Evolutionary conservation across 768 basidiomycete species (phyloP).

Genomic region (Tephrocybe sp.): DNA sequence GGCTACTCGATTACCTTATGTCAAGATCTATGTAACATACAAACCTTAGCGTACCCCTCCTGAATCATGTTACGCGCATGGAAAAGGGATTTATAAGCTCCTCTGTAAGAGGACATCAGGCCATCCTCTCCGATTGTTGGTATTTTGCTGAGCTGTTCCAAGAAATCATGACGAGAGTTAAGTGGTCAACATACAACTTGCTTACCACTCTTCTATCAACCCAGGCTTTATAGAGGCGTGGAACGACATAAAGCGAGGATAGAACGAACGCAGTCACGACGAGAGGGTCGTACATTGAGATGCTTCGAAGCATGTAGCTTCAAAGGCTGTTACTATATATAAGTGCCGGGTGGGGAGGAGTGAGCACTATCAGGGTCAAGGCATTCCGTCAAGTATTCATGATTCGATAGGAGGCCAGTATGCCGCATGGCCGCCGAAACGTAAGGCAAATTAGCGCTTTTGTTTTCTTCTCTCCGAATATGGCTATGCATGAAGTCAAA

Average conservation of each 20-base stretch:
- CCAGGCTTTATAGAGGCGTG: constrained; percentile 8
- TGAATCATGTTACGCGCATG: constrained; percentile 15
- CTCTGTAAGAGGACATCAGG: constrained; percentile 15
- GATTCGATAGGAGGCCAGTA: not conserved
- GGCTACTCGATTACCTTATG: not conserved
- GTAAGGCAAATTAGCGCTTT: not conserved
- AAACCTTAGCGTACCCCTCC: constrained; percentile 19
- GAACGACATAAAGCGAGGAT: not conserved
- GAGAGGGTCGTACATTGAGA: not conserved
- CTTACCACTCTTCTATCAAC: not conserved
- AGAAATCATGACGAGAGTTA: no score
- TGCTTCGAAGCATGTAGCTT: no score
- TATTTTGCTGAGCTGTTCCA: constrained; percentile 13
- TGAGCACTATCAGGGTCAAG: no score
- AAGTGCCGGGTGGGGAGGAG: not conserved
- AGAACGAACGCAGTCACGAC: not conserved
- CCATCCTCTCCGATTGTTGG: constrained; percentile 19
- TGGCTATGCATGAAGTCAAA: no score
- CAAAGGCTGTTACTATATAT: not conserved
- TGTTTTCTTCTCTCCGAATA: no score
- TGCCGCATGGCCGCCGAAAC: constrained; percentile 1
- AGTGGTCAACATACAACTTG: no score
- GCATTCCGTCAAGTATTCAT: no score
- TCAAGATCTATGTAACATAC: not conserved
- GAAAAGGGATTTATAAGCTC: constrained; percentile 13